Conservation (phyloP, 345 rosid species). For the Rhizophora apiculata region DNA sequence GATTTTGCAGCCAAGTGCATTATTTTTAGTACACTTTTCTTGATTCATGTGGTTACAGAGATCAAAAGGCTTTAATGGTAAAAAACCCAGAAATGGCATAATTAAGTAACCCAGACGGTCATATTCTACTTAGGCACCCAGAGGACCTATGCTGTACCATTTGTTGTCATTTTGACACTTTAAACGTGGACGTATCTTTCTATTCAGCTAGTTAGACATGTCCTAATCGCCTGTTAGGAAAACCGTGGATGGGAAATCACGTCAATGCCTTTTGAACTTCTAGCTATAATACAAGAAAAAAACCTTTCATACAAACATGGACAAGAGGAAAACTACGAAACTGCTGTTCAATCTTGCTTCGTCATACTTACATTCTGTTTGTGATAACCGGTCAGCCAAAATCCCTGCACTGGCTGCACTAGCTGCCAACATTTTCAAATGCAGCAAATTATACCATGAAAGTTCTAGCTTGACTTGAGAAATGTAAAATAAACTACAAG, state of each 20-base stretch:
- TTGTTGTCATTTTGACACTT: constrained; percentile 19
- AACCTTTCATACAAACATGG: no score
- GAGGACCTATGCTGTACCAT: constrained; percentile 6
- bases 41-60: not conserved
- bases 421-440: not conserved
- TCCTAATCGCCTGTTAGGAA: not conserved
- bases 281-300: no score
- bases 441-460: not conserved
- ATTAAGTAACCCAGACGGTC: not conserved
- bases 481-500: no score
- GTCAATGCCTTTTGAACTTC: not conserved
- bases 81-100: not conserved
- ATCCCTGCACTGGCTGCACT: no score
- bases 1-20: not conserved
- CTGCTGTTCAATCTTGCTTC: no score
- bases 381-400: no score
- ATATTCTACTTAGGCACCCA: constrained; percentile 12
- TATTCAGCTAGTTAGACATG: no score
- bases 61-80: constrained; percentile 13
- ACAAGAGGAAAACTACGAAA: not conserved
- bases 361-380: no score
- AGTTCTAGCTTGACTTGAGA: not conserved
- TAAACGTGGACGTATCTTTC: constrained; percentile 1
- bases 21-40: not conserved
- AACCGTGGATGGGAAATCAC: not conserved